Evolutionary conservation across 2,329 filamentous ascomycete species (phyloP).

Genomic region (Pseudovirgaria hyperparasitica): DNA sequence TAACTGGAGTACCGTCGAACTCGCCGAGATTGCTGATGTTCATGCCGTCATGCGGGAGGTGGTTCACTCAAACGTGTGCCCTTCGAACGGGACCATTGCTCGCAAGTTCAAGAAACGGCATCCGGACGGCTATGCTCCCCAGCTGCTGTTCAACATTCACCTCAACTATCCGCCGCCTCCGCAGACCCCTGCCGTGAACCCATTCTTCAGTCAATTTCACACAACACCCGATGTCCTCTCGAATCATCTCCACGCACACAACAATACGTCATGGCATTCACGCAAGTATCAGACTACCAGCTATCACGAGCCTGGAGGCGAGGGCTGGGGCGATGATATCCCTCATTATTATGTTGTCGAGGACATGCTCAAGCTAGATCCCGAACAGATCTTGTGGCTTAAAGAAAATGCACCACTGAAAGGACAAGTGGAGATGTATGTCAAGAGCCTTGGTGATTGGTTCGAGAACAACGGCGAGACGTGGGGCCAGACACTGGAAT

Average conservation of each 20-base stretch:
- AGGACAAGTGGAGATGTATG: slow-evolving; percentile 43
- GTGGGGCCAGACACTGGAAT: slow-evolving; percentile 44
- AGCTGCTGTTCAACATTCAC: slow-evolving; percentile 40
- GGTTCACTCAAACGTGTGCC: slow-evolving; percentile 45
- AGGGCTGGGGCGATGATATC: slow-evolving; percentile 53
- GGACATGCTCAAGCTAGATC: slow-evolving; percentile 52
- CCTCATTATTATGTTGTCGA: slow-evolving; percentile 51
- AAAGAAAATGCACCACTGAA: slow-evolving; percentile 44
- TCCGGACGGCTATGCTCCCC: slow-evolving; percentile 34
- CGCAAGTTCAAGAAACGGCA: slow-evolving; percentile 46
- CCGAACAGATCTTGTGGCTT: slow-evolving; percentile 45
- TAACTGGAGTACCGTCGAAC: slow-evolving; percentile 42
- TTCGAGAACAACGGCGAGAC: slow-evolving; percentile 53
- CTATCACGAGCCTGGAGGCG: slow-evolving; percentile 40
- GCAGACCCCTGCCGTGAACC: slow-evolving; percentile 21
- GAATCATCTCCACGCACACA: slow-evolving; percentile 23
- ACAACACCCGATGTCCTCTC: slow-evolving; percentile 14
- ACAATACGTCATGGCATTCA: slow-evolving; percentile 25
- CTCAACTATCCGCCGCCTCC: slow-evolving; percentile 33
- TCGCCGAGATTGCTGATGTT: slow-evolving; percentile 48
- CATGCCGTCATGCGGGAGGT: slow-evolving; percentile 43
- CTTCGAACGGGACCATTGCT: slow-evolving; percentile 46
- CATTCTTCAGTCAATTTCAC: slow-evolving; percentile 12
- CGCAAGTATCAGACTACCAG: slow-evolving; percentile 35
- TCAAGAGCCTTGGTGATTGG: slow-evolving; percentile 42